Conservation (phyloP, 176 grass and related monocot genomes). For the Tillandsia leiboldiana region DNA sequence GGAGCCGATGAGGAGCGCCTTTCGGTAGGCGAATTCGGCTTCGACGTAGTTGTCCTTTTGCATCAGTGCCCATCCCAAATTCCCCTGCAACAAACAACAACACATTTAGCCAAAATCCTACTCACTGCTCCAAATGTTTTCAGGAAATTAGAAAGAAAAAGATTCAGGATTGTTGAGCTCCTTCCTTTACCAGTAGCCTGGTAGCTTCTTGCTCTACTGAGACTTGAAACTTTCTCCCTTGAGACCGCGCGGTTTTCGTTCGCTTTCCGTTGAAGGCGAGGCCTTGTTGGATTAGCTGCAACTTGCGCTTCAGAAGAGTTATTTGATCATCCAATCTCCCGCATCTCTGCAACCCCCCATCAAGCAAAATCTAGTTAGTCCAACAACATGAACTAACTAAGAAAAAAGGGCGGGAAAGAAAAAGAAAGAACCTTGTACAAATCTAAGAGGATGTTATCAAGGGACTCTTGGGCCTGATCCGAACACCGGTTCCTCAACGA, state of each 20-base stretch:
- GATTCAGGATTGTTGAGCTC: background rate
- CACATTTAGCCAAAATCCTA: slow-evolving; percentile 17
- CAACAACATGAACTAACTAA: background rate
- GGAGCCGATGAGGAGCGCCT: slow-evolving; percentile 56
- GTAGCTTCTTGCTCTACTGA: slow-evolving; percentile 92
- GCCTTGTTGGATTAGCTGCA: slow-evolving; percentile 72
- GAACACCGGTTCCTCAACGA: slow-evolving; percentile 82
- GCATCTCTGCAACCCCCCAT: slow-evolving; percentile 48
- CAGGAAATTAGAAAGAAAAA: background rate
- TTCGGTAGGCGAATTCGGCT: slow-evolving; percentile 71
- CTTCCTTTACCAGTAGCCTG: slow-evolving; percentile 64
- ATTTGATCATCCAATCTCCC: slow-evolving; percentile 84
- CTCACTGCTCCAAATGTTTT: background rate
- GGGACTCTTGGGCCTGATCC: slow-evolving; percentile 88
- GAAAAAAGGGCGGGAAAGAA: background rate
- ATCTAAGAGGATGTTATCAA: slow-evolving; percentile 94
- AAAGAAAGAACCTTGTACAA: slow-evolving; percentile 63
- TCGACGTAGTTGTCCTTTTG: slow-evolving; percentile 93
- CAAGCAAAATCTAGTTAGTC: slow-evolving; percentile 9
- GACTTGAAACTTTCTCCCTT: slow-evolving; percentile 95
- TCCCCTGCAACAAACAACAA: slow-evolving; percentile 39
- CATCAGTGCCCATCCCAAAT: slow-evolving; percentile 95
- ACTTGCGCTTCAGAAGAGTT: slow-evolving; percentile 70
- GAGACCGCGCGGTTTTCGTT: slow-evolving; percentile 84
- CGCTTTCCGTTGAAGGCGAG: slow-evolving; percentile 90